These are phyloP conservation scores for Hibiscus trionum DNA, from an alignment of 345 rosid genomes.

Conservation along the genomic window DNA sequence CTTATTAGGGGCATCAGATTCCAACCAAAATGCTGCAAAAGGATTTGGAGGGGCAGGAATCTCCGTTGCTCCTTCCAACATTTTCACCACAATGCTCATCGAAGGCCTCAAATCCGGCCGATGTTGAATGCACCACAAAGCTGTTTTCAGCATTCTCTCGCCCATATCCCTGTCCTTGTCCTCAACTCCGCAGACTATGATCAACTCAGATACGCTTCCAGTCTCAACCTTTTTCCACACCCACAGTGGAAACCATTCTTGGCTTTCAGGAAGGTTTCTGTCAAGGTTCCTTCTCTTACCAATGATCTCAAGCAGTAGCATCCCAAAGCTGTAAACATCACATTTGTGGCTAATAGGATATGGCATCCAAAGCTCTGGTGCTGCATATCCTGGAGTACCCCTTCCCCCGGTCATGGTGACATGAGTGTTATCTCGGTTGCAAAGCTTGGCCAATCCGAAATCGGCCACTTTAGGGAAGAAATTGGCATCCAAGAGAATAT, in stretches of 20 bases:
- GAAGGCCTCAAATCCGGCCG: conserved; percentile 25
- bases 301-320: conserved; percentile 18
- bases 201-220: not conserved
- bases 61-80: conserved; percentile 31
- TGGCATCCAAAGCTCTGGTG: conserved; percentile 19
- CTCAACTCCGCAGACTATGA: conserved; percentile 16
- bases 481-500: conserved; percentile 48
- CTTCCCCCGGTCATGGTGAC: conserved; percentile 11
- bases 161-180: conserved; percentile 19
- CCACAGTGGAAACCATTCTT: conserved; percentile 19
- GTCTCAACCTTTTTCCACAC: conserved; percentile 15
- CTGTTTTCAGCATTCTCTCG: conserved; percentile 23
- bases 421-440: conserved; percentile 22
- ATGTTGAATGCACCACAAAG: conserved; percentile 26
- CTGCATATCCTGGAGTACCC: conserved; percentile 20
- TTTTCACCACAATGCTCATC: conserved; percentile 31
- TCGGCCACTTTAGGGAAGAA: conserved; percentile 46
- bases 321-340: conserved; percentile 24
- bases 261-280: not conserved
- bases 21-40: not conserved
- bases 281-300: conserved; percentile 11
- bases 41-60: conserved; percentile 9
- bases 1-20: not conserved
- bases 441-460: conserved; percentile 50
- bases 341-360: conserved; percentile 19